Evolutionary conservation across 495 filamentous ascomycete genomes (phyloP), one percentile per base, ranked within the genome.

Genomic region (Cercophora sp.): DNA sequence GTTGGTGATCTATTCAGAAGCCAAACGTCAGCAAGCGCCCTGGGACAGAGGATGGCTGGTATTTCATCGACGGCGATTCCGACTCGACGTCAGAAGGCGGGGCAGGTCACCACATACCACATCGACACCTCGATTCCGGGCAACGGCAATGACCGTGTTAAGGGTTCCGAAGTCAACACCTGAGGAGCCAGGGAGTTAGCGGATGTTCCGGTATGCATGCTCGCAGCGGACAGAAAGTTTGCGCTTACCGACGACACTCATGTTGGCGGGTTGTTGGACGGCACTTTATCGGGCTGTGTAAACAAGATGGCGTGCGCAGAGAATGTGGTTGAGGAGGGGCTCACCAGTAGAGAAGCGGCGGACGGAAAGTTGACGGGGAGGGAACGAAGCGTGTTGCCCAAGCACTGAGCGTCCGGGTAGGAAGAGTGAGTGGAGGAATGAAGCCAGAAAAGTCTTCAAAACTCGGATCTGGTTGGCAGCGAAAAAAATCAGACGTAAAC

Each of bases 61-160:
- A n/a, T n/a, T n/a, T n/a, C n/a, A n/a, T n/a, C n/a, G n/a, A 19
- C n/a, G 26, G 25, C 19, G 6, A 6, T 35, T 9, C 13, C 24
- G 35, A 16, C 13, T 26, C 24, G 37, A 32, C 32, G 51, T 22
- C 9, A n/a, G 3, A 34, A 6, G 20, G 19, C 9, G 37, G 31
- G 23, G 31, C 23, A 55, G 57, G 54, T 31, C 43, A 42, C 55
- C 60, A 95, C 91, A 63, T 84, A 96, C 92, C 71, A 99, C 95
- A 80, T 99, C 93, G 69, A 98, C 95, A 78, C 93, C 93, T 65
- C 95, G 87, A 70, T 97, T 97, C 66, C 92, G 79, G 59, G 93
- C 92, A 70, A 97, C 93, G 67, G 93, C 94, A 71, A 97, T 87
- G 65, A 95, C 92, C 58, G 92, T 96, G 78, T 94, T 96, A 64